These are phyloP conservation scores for Aspergillus caelatus DNA, from an alignment of 2,329 filamentous ascomycete genomes.

Conservation along the genomic window DNA sequence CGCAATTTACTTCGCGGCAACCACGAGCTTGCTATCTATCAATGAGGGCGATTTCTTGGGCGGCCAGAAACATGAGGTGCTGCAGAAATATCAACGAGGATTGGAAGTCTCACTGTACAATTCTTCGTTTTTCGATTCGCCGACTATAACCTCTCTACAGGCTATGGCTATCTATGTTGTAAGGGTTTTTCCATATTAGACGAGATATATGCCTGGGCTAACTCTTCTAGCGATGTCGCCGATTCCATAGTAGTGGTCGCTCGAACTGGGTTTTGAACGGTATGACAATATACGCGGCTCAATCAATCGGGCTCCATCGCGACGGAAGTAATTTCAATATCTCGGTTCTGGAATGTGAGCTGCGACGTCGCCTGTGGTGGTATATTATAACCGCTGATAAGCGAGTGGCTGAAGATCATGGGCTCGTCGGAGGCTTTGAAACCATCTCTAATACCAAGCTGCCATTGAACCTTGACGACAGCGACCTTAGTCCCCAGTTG, in stretches of 20 bases:
- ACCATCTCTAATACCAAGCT: constrained; percentile 44
- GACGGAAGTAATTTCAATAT: constrained; percentile 55
- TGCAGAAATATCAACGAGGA: constrained; percentile 27
- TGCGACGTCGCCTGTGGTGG: constrained; percentile 59
- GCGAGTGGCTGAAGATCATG: constrained; percentile 62
- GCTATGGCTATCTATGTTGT: constrained; percentile 45
- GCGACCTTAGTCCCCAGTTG: constrained; percentile 54
- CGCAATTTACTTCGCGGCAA: constrained; percentile 31
- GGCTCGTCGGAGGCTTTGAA: constrained; percentile 52
- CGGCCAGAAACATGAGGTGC: constrained; percentile 14
- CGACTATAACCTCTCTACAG: constrained; percentile 35
- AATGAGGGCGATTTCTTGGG: constrained; percentile 17
- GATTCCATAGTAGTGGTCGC: constrained; percentile 25
- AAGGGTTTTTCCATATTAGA: neutral
- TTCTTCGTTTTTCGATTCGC: constrained; percentile 45
- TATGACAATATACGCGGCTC: constrained; percentile 55
- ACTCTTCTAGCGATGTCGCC: constrained; percentile 21
- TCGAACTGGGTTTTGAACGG: constrained; percentile 54
- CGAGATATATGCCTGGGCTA: neutral
- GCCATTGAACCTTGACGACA: constrained; percentile 56
- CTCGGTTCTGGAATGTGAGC: constrained; percentile 56
- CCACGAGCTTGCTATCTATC: constrained; percentile 22
- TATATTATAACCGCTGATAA: constrained; percentile 47
- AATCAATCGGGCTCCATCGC: constrained; percentile 53
- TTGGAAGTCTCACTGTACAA: constrained; percentile 45